Evolutionary conservation across 1,284 basidiomycete genomes (phyloP).

Genomic region (Rhodotorula sp.): DNA sequence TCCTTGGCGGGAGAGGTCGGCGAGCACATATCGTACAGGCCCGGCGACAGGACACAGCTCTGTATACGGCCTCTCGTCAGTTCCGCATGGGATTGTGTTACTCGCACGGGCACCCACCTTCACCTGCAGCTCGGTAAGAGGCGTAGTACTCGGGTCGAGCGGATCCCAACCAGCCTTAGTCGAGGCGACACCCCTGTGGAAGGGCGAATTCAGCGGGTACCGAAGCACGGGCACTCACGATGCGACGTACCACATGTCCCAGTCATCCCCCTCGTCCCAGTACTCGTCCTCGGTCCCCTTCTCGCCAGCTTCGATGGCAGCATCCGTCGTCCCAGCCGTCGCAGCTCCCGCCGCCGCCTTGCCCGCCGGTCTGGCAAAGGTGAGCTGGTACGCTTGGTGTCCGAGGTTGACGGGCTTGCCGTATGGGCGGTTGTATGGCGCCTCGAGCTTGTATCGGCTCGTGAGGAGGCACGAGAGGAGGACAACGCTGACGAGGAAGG

Average conservation of each 20-base stretch:
- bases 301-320: too few species aligned
- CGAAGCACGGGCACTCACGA: too few species aligned
- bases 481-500: slow-evolving; percentile 15
- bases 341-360: not conserved
- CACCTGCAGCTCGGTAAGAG: slow-evolving; percentile 41
- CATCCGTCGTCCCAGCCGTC: slow-evolving; percentile 5
- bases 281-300: not conserved
- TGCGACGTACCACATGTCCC: slow-evolving; percentile 14
- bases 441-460: slow-evolving; percentile 30
- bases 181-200: not conserved
- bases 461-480: slow-evolving; percentile 30
- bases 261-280: slow-evolving; percentile 20
- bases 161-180: slow-evolving; percentile 18
- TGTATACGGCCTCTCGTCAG: not conserved
- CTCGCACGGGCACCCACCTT: slow-evolving; percentile 18
- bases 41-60: slow-evolving; percentile 43
- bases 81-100: not conserved
- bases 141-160: slow-evolving; percentile 24
- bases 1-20: slow-evolving; percentile 36
- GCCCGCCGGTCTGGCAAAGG: slow-evolving; percentile 1
- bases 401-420: slow-evolving; percentile 23
- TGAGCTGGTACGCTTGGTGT: slow-evolving; percentile 20
- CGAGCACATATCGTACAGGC: slow-evolving; percentile 43
- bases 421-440: slow-evolving; percentile 31
- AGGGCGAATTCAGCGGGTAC: too few species aligned